Base-by-base conservation (phyloP, 495 filamentous ascomycete genomes). In the Hypoxylon rickii region DNA sequence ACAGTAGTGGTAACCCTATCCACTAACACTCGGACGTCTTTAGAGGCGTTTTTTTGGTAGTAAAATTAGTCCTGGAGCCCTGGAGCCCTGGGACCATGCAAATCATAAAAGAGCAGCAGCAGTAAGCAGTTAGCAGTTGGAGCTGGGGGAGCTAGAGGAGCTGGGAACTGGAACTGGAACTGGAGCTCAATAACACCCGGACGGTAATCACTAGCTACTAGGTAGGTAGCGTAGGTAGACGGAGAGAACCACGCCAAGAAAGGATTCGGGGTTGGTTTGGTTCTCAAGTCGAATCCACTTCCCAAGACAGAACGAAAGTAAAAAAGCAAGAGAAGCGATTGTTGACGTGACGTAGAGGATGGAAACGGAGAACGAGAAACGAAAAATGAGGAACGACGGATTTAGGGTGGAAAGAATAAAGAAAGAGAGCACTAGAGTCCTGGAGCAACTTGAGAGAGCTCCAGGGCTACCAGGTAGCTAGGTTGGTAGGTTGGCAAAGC, bases 1-100 rank as follows among this genome's bases (percentile, higher is more conserved):
- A 63, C 59, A 57, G 48, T 57, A 57, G 53, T 32, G 43, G 53
- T 53, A 63, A 63, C 47, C 59, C 53, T 53, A 55, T 48, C 60
- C 60, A 47, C 60, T 55, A 47, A 50, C 29, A 34, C 21, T 50
- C 40, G 50, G 44, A 29, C 24, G 41, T 55, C 51, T 55, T 61
- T 41, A 61, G 58, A 51, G 42, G 42, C 41, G 41, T 47, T 41
- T 48, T 46, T 16, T 44, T 22, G 17, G 56, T 24, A 36, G 10
- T 49, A 22, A 36, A 17, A 34, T 39, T 40, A 29, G 39, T 44
- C 22, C 34, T n/a, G n/a, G n/a, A n/a, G n/a, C n/a, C n/a, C n/a
- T n/a, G n/a, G n/a, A n/a, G n/a, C n/a, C n/a, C n/a, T n/a, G n/a
- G n/a, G n/a, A n/a, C n/a, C n/a, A n/a, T 53, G 42, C 45, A 50